A percentile compares a stretch with the other conserved stretches of the same genome.
Evolutionary conservation across 768 basidiomycete genomes (phyloP).

Genomic region (Glaciozyma antarctica): DNA sequence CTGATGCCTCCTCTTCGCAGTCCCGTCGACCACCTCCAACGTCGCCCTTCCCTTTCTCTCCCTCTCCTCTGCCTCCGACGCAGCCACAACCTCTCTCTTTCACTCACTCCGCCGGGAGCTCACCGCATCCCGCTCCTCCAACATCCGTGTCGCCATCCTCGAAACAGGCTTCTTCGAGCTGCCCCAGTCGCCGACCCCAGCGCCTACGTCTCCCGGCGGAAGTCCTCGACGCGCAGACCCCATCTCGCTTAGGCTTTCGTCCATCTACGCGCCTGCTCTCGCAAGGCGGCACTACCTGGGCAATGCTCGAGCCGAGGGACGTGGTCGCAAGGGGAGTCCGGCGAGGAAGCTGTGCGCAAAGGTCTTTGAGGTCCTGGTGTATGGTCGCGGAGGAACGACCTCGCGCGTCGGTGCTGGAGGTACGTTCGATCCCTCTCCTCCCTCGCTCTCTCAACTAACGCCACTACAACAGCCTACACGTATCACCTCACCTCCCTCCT

Average conservation of each 20-base stretch:
- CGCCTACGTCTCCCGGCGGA: neutral
- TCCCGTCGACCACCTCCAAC: conserved; percentile 14
- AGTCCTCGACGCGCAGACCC: neutral
- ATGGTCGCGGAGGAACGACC: neutral
- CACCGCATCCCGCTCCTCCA: neutral
- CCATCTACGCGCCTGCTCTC: conserved; percentile 18
- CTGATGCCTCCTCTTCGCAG: neutral
- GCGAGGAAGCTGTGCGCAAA: conserved; percentile 2
- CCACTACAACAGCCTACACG: conserved; percentile 4
- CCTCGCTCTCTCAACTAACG: neutral
- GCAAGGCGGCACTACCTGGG: neutral
- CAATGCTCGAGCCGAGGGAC: neutral
- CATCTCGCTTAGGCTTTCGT: conserved; percentile 20
- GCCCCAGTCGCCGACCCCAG: neutral
- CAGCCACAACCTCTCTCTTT: conserved; percentile 20
- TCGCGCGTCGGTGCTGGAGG: conserved; percentile 16
- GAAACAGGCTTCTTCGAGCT: conserved; percentile 17
- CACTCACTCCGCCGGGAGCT: conserved; percentile 30
- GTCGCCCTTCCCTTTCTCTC: conserved; percentile 26
- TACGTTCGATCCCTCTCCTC: neutral
- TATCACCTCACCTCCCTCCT: conserved; percentile 11
- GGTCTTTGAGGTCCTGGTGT: conserved; percentile 15
- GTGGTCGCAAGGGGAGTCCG: conserved; percentile 1
- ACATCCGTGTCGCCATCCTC: conserved; percentile 13
- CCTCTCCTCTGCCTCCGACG: conserved; percentile 15